Conservation (phyloP, 202 grass and related monocot genomes). For the Panicum virgatum region DNA sequence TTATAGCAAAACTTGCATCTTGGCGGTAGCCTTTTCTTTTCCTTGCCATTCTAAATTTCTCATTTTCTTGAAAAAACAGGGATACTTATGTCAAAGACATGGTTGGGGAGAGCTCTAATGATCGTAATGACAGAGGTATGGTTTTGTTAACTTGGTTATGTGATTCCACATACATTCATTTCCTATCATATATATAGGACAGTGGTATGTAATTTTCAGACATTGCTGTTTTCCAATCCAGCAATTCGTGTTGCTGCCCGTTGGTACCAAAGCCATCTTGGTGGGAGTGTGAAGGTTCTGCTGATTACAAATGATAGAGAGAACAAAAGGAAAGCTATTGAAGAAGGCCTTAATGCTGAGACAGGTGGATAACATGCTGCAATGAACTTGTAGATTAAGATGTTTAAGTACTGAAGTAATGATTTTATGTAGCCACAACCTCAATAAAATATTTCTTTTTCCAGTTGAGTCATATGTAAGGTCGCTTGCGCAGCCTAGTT, state of each 20-base stretch:
- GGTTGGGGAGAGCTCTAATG: conserved; percentile 93
- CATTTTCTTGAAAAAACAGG: conserved; percentile 47
- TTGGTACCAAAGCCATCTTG: conserved; percentile 97
- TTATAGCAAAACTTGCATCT: conserved; percentile 9
- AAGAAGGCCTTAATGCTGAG: conserved; percentile 84
- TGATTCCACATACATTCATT: conserved; percentile 1
- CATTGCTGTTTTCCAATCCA: conserved; percentile 26
- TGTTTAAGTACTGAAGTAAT: background rate
- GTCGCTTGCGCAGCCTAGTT: conserved; percentile 83
- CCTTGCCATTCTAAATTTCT: background rate
- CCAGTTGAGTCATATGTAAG: conserved; percentile 92
- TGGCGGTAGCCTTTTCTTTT: background rate
- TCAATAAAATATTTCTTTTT: conserved; percentile 51
- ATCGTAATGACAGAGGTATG: conserved; percentile 93
- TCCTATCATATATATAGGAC: background rate
- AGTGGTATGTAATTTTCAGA: background rate
- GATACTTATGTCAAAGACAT: conserved; percentile 98
- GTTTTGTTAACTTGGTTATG: conserved; percentile 21
- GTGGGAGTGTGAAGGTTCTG: conserved; percentile 62
- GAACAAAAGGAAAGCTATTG: conserved; percentile 82
- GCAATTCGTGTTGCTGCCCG: conserved; percentile 91
- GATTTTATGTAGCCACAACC: conserved; percentile 17
- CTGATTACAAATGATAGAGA: conserved; percentile 94
- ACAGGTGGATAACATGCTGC: conserved; percentile 50
- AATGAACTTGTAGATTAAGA: background rate